Conservation (phyloP, 2,329 filamentous ascomycete species). For the Diaporthe vexans region DNA sequence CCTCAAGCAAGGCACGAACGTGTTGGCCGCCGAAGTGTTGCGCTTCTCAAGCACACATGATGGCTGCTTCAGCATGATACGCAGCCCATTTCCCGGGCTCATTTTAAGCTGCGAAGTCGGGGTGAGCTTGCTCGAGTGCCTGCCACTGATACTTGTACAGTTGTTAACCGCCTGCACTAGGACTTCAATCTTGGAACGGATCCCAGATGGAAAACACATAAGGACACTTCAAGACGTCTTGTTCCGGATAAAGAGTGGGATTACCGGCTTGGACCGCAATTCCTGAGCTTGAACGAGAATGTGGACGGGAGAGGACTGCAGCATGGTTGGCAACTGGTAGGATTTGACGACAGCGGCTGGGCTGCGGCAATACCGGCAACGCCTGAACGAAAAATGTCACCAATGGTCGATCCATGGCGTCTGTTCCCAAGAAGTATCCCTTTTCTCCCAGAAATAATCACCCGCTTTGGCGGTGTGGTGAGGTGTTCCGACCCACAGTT, state of each 20-base stretch:
- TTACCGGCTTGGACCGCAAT: constrained; percentile 45
- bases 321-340: constrained; percentile 40
- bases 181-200: constrained; percentile 17
- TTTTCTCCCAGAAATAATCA: constrained; percentile 22
- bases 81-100: constrained; percentile 49
- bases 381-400: constrained; percentile 41
- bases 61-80: constrained; percentile 50
- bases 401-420: constrained; percentile 40
- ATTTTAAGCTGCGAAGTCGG: constrained; percentile 47
- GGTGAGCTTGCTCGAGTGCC: not conserved
- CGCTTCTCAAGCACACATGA: constrained; percentile 47
- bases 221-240: constrained; percentile 43
- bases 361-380: constrained; percentile 23
- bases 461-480: constrained; percentile 34
- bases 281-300: constrained; percentile 46
- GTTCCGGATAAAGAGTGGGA: constrained; percentile 48
- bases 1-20: constrained; percentile 45
- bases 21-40: constrained; percentile 43
- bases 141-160: too few relatives aligned
- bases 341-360: constrained; percentile 42
- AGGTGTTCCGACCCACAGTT: constrained; percentile 1
- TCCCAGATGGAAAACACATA: constrained; percentile 4
- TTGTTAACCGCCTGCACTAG: not conserved
- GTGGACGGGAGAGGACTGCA: constrained; percentile 33
- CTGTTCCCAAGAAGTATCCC: constrained; percentile 40